Evolutionary conservation across 306 rosid species (phyloP).

Genomic region (Prunus fruticosa): DNA sequence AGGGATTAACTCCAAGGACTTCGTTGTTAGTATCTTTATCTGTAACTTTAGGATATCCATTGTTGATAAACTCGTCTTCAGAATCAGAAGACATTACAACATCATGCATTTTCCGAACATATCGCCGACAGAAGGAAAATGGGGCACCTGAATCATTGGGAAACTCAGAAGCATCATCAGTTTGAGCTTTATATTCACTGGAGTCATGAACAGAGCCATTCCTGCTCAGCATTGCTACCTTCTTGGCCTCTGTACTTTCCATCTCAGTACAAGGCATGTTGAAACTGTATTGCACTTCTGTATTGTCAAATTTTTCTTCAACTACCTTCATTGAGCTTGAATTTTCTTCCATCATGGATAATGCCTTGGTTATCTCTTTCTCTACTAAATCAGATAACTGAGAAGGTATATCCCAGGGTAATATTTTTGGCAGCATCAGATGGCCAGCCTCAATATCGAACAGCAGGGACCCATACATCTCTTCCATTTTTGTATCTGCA

Average conservation of each 20-base stretch:
- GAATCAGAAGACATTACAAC: conserved; percentile 64
- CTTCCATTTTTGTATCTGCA: conserved; percentile 52
- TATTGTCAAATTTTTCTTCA: conserved; percentile 35
- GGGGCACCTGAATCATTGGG: conserved; percentile 45
- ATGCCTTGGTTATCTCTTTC: conserved; percentile 50
- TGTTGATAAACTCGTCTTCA: conserved; percentile 40
- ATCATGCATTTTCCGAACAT: conserved; percentile 43
- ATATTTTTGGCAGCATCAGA: conserved; percentile 62
- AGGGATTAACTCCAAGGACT: conserved; percentile 29
- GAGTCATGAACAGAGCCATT: conserved; percentile 54
- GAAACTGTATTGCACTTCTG: conserved; percentile 33
- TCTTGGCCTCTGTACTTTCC: conserved; percentile 44
- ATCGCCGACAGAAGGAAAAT: conserved; percentile 32
- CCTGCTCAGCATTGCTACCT: conserved; percentile 48
- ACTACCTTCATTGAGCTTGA: conserved; percentile 37
- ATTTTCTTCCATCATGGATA: conserved; percentile 45
- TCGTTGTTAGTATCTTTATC: conserved; percentile 31
- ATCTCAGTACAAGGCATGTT: conserved; percentile 23
- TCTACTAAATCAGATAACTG: conserved; percentile 65
- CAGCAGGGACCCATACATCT: conserved; percentile 46
- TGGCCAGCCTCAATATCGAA: conserved; percentile 79
- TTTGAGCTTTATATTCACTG: conserved; percentile 41
- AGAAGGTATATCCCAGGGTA: conserved; percentile 85
- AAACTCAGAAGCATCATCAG: conserved; percentile 40
- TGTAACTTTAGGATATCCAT: conserved; percentile 14